Base-by-base conservation (phyloP, 129 eudicot species). In the Tagetes erecta region DNA sequence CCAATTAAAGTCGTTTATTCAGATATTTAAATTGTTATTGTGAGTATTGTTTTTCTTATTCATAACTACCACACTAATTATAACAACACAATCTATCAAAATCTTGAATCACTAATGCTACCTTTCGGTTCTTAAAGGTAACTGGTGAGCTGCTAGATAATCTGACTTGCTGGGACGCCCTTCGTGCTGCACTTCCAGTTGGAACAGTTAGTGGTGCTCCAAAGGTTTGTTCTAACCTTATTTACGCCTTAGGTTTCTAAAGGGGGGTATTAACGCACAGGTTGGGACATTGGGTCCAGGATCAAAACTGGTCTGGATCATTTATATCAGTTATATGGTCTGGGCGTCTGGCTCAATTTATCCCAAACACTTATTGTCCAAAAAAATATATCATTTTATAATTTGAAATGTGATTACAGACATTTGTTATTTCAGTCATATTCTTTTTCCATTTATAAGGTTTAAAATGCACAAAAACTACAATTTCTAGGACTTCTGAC, bases 141-240 rank as follows among this genome's bases (percentile, higher is more conserved):
- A 87, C 92, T 1, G 94, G 91, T 40, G 95, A 86, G 66, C 63
- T 91, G 79, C 86, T 74, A 2, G 92, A 88, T 83, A 60, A 86
- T 76, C 77, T 88, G 35, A 90, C 85, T 59, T 83, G 87, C 12
- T 93, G 98, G 98, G 98, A 93, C 77, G 97, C 92, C 56, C 86
- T 93, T 52, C 91, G 86, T 66, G 82, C 92, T 74, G 90, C 97
- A 72, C 86, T 93, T 74, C 96, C 98, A 41, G 93, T 86, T 70
- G 98, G 95, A 72, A 88, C 97, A 36, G 92, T 93, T 67, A 90
- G 96, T 66, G 97, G 97, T 27, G 95, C 92, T 14, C 97, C 98
- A 68, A 93, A 93, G 96, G 98, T 92, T 74, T 8, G 70, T 8
- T 65, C 31, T 57, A 33, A 1, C 44, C 46, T 42, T 60, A 34